phyloP scores from a whole-genome alignment of 2,329 filamentous ascomycete genomes.

The Aureobasidium zeae region DNA sequence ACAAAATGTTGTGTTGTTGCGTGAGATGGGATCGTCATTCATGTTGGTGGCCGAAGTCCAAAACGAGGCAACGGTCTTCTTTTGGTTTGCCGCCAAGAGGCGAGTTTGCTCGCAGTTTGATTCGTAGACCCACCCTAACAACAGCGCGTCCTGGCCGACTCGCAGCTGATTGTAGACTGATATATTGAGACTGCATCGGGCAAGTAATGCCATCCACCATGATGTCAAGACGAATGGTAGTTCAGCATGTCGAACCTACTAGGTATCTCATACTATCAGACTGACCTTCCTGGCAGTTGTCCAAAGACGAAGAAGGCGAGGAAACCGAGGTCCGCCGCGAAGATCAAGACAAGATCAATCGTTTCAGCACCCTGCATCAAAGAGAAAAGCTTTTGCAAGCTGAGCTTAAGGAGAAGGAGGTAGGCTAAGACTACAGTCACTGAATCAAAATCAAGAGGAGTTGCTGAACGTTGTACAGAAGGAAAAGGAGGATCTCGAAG shows the following conservation, averaged over 20 bases:
- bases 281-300: conserved; percentile 53
- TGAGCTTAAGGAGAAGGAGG: conserved; percentile 68
- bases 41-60: neutral
- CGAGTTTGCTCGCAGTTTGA: conserved; percentile 1
- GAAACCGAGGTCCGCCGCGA: conserved; percentile 92
- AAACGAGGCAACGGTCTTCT: conserved; percentile 5
- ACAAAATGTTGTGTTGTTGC: too few relatives aligned
- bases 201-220: conserved; percentile 14
- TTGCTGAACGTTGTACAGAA: conserved; percentile 50
- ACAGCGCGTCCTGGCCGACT: neutral
- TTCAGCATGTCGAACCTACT: conserved; percentile 9
- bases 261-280: conserved; percentile 1
- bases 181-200: neutral
- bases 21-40: neutral
- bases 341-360: conserved; percentile 98
- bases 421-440: conserved; percentile 28
- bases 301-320: conserved; percentile 84
- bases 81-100: conserved; percentile 1
- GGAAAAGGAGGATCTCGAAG: conserved; percentile 95
- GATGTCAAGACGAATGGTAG: conserved; percentile 35
- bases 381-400: conserved; percentile 71
- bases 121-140: neutral
- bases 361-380: conserved; percentile 89
- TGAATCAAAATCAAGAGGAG: too few relatives aligned
- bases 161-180: neutral